These are phyloP conservation scores for Phoma herbarum DNA, from an alignment of 2,329 filamentous ascomycete species.

Conservation along the genomic window DNA sequence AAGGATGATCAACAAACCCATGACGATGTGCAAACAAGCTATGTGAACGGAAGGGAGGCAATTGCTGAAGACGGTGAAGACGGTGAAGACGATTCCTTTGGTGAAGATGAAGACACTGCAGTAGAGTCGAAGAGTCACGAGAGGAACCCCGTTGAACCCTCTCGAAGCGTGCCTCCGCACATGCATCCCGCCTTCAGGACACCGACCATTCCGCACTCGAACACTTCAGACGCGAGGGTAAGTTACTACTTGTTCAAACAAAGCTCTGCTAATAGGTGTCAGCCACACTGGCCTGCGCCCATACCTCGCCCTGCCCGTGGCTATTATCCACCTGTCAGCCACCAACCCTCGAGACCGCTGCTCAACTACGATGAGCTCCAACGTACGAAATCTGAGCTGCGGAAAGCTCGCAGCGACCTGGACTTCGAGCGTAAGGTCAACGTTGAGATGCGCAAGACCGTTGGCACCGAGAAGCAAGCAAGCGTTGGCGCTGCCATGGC, in stretches of 20 bases:
- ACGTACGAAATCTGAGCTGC: conserved; percentile 22
- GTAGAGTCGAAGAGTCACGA: background rate
- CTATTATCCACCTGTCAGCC: background rate
- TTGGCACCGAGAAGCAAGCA: conserved; percentile 22
- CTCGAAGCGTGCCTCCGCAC: conserved; percentile 23
- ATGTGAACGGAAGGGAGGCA: background rate
- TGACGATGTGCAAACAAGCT: background rate
- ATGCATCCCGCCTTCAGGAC: conserved; percentile 17
- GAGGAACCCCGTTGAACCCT: background rate
- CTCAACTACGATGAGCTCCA: conserved; percentile 22
- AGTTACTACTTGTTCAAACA: background rate
- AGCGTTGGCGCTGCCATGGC: conserved; percentile 22
- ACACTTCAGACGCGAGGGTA: conserved; percentile 6
- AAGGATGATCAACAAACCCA: background rate
- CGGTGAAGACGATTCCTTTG: background rate
- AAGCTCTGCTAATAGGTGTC: background rate
- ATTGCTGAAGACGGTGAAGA: background rate
- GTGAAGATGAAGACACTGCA: conserved; percentile 1
- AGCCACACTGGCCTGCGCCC: conserved; percentile 12
- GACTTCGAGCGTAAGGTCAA: conserved; percentile 26
- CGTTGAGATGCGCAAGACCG: conserved; percentile 10
- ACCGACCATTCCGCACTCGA: background rate
- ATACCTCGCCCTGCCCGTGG: conserved; percentile 11
- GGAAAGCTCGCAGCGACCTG: conserved; percentile 27
- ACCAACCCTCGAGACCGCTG: conserved; percentile 4